A percentile compares a stretch with the other conserved stretches of the same genome.
These are phyloP conservation scores for Croton laevigatus DNA, from an alignment of 441 rosid genomes.

Conservation along the genomic window DNA sequence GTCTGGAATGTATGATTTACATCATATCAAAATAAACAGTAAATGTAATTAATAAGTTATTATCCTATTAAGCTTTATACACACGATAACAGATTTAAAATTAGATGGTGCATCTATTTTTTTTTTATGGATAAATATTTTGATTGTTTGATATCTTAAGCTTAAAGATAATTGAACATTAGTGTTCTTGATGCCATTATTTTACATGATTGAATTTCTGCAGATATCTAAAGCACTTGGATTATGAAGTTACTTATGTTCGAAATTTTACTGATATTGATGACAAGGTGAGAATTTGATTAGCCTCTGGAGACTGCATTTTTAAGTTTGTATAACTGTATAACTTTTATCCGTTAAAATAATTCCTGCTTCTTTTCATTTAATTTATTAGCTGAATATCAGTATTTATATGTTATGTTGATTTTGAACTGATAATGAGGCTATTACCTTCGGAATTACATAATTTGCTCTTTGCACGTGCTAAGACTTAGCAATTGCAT, in stretches of 20 bases:
- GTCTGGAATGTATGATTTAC: not conserved
- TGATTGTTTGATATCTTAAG: not conserved
- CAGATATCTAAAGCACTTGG: conserved; percentile 62
- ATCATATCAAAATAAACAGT: not conserved
- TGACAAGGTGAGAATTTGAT: conserved; percentile 55
- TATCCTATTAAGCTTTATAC: not conserved
- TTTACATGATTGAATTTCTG: conserved; percentile 25
- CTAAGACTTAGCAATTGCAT: not conserved
- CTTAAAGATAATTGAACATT: not conserved
- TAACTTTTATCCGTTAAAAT: not conserved
- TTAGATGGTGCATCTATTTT: not conserved
- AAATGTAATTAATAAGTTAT: not conserved
- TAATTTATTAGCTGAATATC: not conserved
- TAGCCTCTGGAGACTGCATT: not conserved
- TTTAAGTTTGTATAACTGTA: not conserved
- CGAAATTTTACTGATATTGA: conserved; percentile 72
- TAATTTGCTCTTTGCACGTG: not conserved
- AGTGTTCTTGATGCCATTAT: not conserved
- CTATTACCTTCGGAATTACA: not conserved
- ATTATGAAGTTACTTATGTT: conserved; percentile 60
- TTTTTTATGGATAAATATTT: not conserved
- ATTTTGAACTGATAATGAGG: not conserved
- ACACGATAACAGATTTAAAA: not conserved
- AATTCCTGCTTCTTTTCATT: not conserved
- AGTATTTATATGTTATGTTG: not conserved